Evolutionary conservation across 2,329 filamentous ascomycete species (phyloP).

Genomic region (Pseudonectria foliicola): DNA sequence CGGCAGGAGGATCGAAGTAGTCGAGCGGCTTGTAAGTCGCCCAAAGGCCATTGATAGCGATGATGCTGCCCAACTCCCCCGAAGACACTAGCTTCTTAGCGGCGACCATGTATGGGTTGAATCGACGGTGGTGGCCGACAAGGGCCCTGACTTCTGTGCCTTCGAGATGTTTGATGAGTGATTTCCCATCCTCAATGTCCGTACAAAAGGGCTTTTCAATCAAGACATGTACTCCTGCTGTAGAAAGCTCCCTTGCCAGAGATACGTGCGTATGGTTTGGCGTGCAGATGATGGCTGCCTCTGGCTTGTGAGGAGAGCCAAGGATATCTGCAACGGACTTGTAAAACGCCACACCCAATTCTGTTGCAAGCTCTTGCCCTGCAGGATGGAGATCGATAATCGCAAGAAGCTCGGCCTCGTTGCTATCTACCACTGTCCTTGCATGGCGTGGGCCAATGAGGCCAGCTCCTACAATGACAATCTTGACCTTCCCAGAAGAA

Average conservation of each 20-base stretch:
- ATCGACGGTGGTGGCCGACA: slow-evolving; percentile 52
- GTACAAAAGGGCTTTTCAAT: slow-evolving; percentile 51
- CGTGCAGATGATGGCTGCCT: slow-evolving; percentile 52
- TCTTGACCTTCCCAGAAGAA: slow-evolving; percentile 3
- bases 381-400: slow-evolving; percentile 23
- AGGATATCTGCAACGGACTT: slow-evolving; percentile 36
- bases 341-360: slow-evolving; percentile 17
- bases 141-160: slow-evolving; percentile 35
- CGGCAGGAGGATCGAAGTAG: slow-evolving; percentile 42
- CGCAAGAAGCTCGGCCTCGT: slow-evolving; percentile 17
- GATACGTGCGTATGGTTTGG: slow-evolving; percentile 52
- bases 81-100: slow-evolving; percentile 38
- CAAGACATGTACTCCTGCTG: slow-evolving; percentile 43
- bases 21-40: slow-evolving; percentile 40
- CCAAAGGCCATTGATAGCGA: slow-evolving; percentile 51
- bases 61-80: slow-evolving; percentile 35
- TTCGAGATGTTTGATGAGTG: slow-evolving; percentile 21
- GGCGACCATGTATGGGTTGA: slow-evolving; percentile 48
- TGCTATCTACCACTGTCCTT: slow-evolving; percentile 17
- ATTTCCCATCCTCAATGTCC: slow-evolving; percentile 29
- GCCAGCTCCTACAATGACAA: slow-evolving; percentile 24
- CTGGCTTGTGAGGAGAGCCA: slow-evolving; percentile 30
- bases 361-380: slow-evolving; percentile 13
- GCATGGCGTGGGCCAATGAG: slow-evolving; percentile 26
- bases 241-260: slow-evolving; percentile 40